Evolutionary conservation across 257 asterid species (phyloP).

Genomic region (Solanum chiquidenum): DNA sequence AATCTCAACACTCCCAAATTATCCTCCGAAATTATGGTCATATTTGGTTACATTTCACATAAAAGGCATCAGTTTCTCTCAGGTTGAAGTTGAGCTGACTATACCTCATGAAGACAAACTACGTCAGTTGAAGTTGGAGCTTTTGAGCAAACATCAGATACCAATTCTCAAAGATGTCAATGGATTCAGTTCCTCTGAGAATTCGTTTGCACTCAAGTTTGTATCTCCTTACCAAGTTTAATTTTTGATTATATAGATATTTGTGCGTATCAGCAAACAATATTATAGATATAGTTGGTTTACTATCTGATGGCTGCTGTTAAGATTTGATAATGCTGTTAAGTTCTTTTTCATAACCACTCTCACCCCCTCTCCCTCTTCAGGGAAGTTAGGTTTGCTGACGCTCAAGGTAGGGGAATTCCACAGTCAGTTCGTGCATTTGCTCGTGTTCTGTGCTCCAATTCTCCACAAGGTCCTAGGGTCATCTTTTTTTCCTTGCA

Average conservation of each 20-base stretch:
- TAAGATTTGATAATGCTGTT: background rate
- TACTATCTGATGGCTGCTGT: background rate
- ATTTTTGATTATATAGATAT: background rate
- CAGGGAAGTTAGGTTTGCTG: slow-evolving; percentile 46
- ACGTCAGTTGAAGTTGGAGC: slow-evolving; percentile 40
- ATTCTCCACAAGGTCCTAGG: slow-evolving; percentile 35
- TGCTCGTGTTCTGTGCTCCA: slow-evolving; percentile 55
- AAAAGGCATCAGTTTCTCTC: slow-evolving; percentile 11
- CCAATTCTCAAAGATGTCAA: slow-evolving; percentile 38
- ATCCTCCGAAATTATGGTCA: background rate
- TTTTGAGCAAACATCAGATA: slow-evolving; percentile 32
- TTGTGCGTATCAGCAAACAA: background rate
- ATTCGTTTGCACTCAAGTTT: slow-evolving; percentile 50
- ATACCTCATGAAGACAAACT: slow-evolving; percentile 45
- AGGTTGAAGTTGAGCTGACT: slow-evolving; percentile 45
- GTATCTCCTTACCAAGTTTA: slow-evolving; percentile 1
- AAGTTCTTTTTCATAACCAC: background rate
- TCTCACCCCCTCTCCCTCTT: background rate
- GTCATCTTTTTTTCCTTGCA: background rate
- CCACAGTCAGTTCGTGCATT: slow-evolving; percentile 84
- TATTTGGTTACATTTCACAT: background rate
- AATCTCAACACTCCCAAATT: background rate
- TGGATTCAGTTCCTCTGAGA: slow-evolving; percentile 28
- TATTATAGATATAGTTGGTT: background rate
- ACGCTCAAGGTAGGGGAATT: slow-evolving; percentile 64